Evolutionary conservation across 1,284 basidiomycete genomes (phyloP).

Genomic region (Heterobasidion annosum): DNA sequence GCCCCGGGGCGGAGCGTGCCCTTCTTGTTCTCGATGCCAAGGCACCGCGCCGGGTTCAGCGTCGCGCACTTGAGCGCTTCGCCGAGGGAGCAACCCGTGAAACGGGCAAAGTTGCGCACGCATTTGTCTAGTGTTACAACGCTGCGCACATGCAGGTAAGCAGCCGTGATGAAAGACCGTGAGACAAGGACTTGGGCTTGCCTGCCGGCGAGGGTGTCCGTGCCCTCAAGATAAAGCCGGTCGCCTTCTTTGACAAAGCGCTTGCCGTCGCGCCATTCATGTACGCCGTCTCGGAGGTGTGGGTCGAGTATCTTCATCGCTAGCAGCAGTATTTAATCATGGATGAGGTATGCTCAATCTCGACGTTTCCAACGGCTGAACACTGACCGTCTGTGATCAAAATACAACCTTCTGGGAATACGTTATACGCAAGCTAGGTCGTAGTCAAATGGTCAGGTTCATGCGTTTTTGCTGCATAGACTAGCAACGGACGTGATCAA

Average conservation of each 20-base stretch:
- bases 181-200: slow-evolving; percentile 14
- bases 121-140: slow-evolving; percentile 79
- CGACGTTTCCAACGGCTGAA: neutral
- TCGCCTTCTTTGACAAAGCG: slow-evolving; percentile 76
- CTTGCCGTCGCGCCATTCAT: slow-evolving; percentile 80
- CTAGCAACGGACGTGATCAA: neutral
- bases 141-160: slow-evolving; percentile 24
- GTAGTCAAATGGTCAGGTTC: neutral
- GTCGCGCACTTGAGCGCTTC: slow-evolving; percentile 83
- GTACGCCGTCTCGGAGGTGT: slow-evolving; percentile 71
- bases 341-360: neutral
- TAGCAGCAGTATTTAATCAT: slow-evolving; percentile 17
- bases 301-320: slow-evolving; percentile 87
- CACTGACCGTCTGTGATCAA: slow-evolving; percentile 77
- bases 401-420: slow-evolving; percentile 78
- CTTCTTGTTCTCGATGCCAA: slow-evolving; percentile 72
- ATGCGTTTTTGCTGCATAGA: slow-evolving; percentile 3
- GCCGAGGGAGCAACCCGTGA: slow-evolving; percentile 75
- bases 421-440: slow-evolving; percentile 70
- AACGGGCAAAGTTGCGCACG: slow-evolving; percentile 75
- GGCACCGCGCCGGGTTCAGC: slow-evolving; percentile 73
- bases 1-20: slow-evolving; percentile 73
- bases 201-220: slow-evolving; percentile 83
- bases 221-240: slow-evolving; percentile 76
- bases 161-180: slow-evolving; percentile 8